These are phyloP conservation scores for Wickerhamiella domercqiae DNA, from an alignment of 805 yeast genomes.

Conservation along the genomic window DNA sequence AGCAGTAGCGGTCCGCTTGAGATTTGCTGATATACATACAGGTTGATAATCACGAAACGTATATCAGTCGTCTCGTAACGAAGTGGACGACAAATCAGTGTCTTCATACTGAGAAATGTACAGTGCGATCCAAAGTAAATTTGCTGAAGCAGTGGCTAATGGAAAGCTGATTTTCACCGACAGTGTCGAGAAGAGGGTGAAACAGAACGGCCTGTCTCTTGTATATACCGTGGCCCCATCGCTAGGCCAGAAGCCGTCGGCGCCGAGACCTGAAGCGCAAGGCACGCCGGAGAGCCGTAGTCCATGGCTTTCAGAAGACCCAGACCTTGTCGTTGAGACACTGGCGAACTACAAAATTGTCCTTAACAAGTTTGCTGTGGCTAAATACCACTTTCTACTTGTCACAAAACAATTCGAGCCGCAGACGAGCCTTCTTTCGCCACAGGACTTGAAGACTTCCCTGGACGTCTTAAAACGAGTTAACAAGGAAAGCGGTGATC, in stretches of 20 bases:
- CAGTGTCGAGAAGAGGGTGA: constrained; percentile 25
- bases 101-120: constrained; percentile 14
- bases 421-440: constrained; percentile 58
- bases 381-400: constrained; percentile 61
- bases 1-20: background rate
- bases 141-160: constrained; percentile 32
- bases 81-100: background rate
- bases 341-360: constrained; percentile 44
- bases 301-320: constrained; percentile 75
- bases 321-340: constrained; percentile 46
- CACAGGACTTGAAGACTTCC: constrained; percentile 50
- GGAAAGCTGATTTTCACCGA: constrained; percentile 39
- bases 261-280: constrained; percentile 4
- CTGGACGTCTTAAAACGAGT: constrained; percentile 38
- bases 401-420: constrained; percentile 60
- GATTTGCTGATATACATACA: background rate
- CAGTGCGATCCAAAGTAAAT: constrained; percentile 19
- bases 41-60: background rate
- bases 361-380: constrained; percentile 76
- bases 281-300: constrained; percentile 19
- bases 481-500: constrained; percentile 29
- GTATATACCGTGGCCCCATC: constrained; percentile 26
- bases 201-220: constrained; percentile 22
- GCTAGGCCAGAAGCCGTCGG: constrained; percentile 23
- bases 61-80: background rate